These are phyloP conservation scores for Pseudogymnoascus sp. DNA, from an alignment of 2,329 filamentous ascomycete species.

Conservation along the genomic window DNA sequence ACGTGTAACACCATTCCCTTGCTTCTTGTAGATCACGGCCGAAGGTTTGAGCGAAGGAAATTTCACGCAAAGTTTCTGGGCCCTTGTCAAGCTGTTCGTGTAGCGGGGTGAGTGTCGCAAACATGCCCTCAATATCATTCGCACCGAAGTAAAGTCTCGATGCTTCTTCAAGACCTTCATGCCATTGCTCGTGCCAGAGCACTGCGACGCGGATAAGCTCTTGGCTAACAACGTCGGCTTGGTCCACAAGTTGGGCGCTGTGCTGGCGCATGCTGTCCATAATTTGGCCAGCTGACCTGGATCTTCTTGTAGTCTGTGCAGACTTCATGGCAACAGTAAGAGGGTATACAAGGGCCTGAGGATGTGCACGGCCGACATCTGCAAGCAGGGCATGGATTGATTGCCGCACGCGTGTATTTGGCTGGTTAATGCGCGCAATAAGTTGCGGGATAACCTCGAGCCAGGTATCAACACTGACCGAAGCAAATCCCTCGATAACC, in stretches of 20 bases:
- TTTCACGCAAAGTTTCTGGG: conserved; percentile 87
- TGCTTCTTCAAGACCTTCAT: conserved; percentile 94
- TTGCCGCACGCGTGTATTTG: conserved; percentile 78
- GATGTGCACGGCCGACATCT: conserved; percentile 88
- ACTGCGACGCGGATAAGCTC: conserved; percentile 96
- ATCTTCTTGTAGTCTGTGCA: conserved; percentile 69
- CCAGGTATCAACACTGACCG: conserved; percentile 96
- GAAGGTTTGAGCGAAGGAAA: conserved; percentile 96
- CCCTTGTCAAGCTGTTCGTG: conserved; percentile 88
- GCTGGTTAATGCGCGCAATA: conserved; percentile 95
- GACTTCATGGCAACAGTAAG: conserved; percentile 98
- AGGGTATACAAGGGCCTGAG: conserved; percentile 93
- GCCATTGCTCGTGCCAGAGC: conserved; percentile 98
- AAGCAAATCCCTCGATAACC: conserved; percentile 83
- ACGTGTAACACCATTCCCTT: conserved; percentile 91
- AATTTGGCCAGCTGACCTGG: conserved; percentile 81
- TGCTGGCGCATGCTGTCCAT: conserved; percentile 99
- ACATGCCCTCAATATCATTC: conserved; percentile 97
- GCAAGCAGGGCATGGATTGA: conserved; percentile 88
- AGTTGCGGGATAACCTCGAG: conserved; percentile 96
- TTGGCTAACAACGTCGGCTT: conserved; percentile 90
- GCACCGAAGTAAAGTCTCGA: conserved; percentile 96
- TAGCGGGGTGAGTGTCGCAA: conserved; percentile 78
- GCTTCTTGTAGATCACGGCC: conserved; percentile 92
- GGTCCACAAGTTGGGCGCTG: conserved; percentile 84